A percentile compares a stretch with the other conserved stretches of the same genome.
These are phyloP conservation scores for Endogone sp. DNA, from an alignment of 192 early-diverging fungal species.

Conservation along the genomic window DNA sequence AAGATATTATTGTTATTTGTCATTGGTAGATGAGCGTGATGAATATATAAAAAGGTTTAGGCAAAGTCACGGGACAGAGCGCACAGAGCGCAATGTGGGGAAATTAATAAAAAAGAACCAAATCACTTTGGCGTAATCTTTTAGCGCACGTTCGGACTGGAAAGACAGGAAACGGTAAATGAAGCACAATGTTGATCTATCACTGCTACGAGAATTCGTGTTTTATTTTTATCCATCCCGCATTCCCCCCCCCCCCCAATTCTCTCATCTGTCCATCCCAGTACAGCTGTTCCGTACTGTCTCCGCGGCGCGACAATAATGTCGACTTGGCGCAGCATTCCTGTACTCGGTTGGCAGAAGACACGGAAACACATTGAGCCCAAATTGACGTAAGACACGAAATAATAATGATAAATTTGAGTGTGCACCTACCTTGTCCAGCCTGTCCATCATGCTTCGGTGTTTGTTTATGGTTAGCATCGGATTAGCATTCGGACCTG, in stretches of 20 bases:
- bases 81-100: neutral
- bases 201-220: too few species aligned
- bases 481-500: neutral
- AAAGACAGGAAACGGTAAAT: too few species aligned
- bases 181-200: too few species aligned
- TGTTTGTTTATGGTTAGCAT: too few species aligned
- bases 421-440: neutral
- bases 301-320: constrained; percentile 18
- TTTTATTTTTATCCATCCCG: too few species aligned
- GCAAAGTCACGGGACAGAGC: neutral
- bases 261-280: constrained; percentile 28
- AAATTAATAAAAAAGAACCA: too few species aligned
- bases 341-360: constrained; percentile 23
- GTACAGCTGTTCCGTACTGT: constrained; percentile 14
- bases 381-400: neutral
- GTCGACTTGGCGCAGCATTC: constrained; percentile 26
- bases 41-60: too few species aligned
- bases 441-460: neutral
- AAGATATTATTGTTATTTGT: too few species aligned
- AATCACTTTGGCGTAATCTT: constrained; percentile 18
- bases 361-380: constrained; percentile 29
- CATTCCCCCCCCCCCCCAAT: neutral
- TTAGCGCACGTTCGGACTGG: constrained; percentile 20
- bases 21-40: too few species aligned
- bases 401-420: neutral